A percentile compares a stretch with the other conserved stretches of the same genome.
These are phyloP conservation scores for Aspergillus fischeri DNA, from an alignment of 2,329 filamentous ascomycete genomes.

Conservation along the genomic window DNA sequence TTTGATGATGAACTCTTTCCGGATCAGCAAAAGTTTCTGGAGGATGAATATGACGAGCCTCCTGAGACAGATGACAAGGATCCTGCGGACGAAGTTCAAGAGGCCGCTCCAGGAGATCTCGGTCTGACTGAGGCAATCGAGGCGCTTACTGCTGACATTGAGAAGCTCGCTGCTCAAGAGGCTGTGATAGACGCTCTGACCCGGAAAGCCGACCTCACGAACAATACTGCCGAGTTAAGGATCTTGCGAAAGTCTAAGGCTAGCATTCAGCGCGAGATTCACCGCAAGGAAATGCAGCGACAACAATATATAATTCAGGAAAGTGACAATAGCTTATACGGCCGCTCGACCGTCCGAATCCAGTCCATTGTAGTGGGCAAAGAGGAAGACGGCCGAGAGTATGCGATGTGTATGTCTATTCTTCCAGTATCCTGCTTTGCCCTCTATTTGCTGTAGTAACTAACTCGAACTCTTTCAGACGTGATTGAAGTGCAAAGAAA, in stretches of 20 bases:
- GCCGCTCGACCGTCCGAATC: conserved; percentile 82
- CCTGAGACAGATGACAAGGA: conserved; percentile 56
- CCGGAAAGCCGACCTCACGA: conserved; percentile 91
- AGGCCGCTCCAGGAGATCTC: conserved; percentile 90
- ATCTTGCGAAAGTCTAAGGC: conserved; percentile 92
- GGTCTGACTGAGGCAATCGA: conserved; percentile 91
- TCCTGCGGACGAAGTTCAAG: conserved; percentile 78
- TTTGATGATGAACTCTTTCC: conserved; percentile 94
- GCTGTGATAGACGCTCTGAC: conserved; percentile 87
- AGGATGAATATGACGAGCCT: conserved; percentile 78
- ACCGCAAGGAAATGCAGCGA: conserved; percentile 88
- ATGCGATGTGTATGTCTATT: conserved; percentile 66
- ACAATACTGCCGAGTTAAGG: conserved; percentile 88
- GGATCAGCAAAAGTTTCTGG: conserved; percentile 74
- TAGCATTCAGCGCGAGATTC: conserved; percentile 86
- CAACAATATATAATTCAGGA: conserved; percentile 98
- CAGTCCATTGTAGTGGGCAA: conserved; percentile 88
- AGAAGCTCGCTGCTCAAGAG: conserved; percentile 81
- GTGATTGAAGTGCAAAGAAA: conserved; percentile 86
- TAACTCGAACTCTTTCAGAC: conserved; percentile 44
- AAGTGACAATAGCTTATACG: conserved; percentile 94
- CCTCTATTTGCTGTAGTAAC: neutral
- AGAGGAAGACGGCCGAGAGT: conserved; percentile 90
- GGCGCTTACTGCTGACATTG: conserved; percentile 82
- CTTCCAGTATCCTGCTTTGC: neutral